Conservation (phyloP, 768 basidiomycete species). For the Russula griseocarnosa region DNA sequence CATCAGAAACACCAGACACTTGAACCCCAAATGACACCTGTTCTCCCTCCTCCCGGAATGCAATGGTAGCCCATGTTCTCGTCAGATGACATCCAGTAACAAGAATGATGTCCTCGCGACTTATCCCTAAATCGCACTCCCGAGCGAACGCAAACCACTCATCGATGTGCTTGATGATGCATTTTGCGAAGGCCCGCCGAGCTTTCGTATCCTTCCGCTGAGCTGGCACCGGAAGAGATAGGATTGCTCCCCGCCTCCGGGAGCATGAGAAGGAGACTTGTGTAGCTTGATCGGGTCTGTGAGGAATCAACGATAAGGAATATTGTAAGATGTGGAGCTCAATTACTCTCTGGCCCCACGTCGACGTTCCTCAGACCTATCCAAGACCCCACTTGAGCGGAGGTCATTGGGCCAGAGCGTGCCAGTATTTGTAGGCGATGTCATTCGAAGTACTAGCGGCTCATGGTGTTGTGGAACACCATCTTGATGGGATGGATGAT, state of each 20-base stretch:
- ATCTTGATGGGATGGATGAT: background rate
- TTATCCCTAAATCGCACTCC: background rate
- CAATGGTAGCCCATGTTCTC: background rate
- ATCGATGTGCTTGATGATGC: background rate
- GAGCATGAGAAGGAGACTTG: background rate
- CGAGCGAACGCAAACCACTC: constrained; percentile 3
- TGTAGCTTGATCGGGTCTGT: background rate
- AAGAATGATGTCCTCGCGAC: constrained; percentile 3
- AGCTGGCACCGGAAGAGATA: constrained; percentile 1
- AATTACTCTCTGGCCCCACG: background rate
- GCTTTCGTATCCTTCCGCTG: background rate
- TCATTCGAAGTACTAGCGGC: background rate
- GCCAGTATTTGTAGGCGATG: background rate
- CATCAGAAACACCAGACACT: background rate
- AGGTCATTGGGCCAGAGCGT: background rate
- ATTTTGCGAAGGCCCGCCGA: background rate
- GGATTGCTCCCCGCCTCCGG: background rate
- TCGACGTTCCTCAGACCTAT: background rate
- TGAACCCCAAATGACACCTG: background rate
- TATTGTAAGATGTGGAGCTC: background rate
- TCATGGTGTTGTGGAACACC: background rate
- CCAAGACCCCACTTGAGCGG: background rate
- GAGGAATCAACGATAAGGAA: background rate
- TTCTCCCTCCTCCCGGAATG: background rate
- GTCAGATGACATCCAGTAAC: constrained; percentile 4